Evolutionary conservation across 1,284 basidiomycete species (phyloP).

Genomic region (Moesziomyces sp.): DNA sequence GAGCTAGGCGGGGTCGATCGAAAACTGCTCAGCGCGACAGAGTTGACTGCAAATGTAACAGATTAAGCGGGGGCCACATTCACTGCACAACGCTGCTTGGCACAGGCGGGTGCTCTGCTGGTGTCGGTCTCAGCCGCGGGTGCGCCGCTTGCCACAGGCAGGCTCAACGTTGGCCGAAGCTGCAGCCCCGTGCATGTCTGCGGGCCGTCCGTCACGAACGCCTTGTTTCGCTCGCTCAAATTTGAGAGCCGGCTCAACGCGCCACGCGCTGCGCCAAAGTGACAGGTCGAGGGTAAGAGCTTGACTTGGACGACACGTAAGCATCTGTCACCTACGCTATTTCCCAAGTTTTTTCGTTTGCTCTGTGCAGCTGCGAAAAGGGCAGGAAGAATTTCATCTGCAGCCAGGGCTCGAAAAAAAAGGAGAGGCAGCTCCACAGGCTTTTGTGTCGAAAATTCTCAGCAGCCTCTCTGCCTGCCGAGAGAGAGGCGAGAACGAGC

Average conservation of each 20-base stretch:
- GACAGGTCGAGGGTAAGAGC: constrained; percentile 12
- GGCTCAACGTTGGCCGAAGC: not conserved
- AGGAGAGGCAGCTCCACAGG: constrained; percentile 32
- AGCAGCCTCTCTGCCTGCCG: not conserved
- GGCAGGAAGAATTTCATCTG: constrained; percentile 26
- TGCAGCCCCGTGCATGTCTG: constrained; percentile 7
- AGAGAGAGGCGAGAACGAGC: no score
- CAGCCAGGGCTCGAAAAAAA: constrained; percentile 7
- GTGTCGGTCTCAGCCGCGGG: constrained; percentile 39
- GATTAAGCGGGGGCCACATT: no score
- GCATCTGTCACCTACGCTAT: constrained; percentile 9
- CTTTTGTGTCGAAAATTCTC: constrained; percentile 7
- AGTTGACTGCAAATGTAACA: no score
- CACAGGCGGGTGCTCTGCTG: not conserved
- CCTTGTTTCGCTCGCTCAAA: no score
- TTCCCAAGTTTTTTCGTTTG: not conserved
- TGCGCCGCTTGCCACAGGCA: constrained; percentile 9
- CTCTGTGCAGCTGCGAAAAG: constrained; percentile 2
- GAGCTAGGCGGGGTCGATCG: no score
- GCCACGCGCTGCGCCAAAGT: not conserved
- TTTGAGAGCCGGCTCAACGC: not conserved
- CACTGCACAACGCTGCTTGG: no score
- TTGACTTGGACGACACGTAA: constrained; percentile 9
- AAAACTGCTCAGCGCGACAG: no score
- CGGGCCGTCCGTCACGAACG: not conserved